Base-by-base conservation (phyloP, 306 rosid genomes). In the Mimosa bimucronata region DNA sequence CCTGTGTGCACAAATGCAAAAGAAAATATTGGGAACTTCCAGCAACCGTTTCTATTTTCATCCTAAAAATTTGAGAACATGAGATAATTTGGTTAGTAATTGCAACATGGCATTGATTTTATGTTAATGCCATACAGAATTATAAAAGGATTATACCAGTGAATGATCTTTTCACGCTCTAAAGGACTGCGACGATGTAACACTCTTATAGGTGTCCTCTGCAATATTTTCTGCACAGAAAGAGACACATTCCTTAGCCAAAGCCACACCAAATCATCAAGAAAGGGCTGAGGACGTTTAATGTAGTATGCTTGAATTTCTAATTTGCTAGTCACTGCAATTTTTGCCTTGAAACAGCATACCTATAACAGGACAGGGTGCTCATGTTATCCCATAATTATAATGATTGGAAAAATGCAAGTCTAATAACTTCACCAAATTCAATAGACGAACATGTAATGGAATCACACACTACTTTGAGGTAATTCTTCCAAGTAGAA, bases 121-220 rank as follows among this genome's bases (percentile, higher is more conserved):
- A 77, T 18, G 67, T 61, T 55, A 28, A 66, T 55, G 65, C 50
- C 81, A 74, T 13, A 40, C 66, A 74, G 76, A 48, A 46, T 60
- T 26, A 74, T 46, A 25, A 68, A 55, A 73, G 21, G 66, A 57
- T 42, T 90, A 64, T 87, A 90, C 99, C 99, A 91, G 82, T 95
- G 93, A 80, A 95, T 93, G 66, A 90, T 90, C 90, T 87, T 95
- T 85, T 93, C 94, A 45, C 97, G 97, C 68, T 93, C 94, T 81
- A 91, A 81, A 73, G 98, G 99, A 87, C 99, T 95, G 53, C 98
- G 94, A 40, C 98, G 96, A 82, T 95, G 98, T 71, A 95, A 92
- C 87, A 95, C 99, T 84, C 98, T 91, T 82, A 95, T 77, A 31
- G 99, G 99, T 41, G 99, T 95, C 79, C 86, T 89, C 80, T 95